Evolutionary conservation across 371 early-diverging fungal species (phyloP).

Genomic region (Rhizopus arrhizus): DNA sequence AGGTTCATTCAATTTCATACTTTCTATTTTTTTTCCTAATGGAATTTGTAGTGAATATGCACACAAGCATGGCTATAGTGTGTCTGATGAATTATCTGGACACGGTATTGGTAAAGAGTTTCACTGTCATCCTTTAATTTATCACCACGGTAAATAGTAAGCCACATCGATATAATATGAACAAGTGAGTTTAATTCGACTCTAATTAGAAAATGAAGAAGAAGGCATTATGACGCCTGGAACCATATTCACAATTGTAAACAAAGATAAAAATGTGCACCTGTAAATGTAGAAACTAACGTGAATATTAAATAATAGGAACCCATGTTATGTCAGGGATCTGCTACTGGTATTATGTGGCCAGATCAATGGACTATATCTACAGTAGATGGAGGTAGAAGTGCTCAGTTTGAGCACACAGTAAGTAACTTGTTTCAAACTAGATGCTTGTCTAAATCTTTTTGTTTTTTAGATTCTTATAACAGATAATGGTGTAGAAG

Average conservation of each 20-base stretch:
- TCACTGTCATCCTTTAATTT: conserved; percentile 64
- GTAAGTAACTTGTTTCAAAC: conserved; percentile 20
- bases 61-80: conserved; percentile 58
- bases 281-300: neutral
- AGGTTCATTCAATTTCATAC: conserved; percentile 36
- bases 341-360: conserved; percentile 70
- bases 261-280: neutral
- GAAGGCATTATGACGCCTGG: conserved; percentile 71
- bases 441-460: conserved; percentile 21
- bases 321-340: conserved; percentile 86
- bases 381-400: conserved; percentile 81
- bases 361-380: conserved; percentile 89
- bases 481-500: conserved; percentile 67
- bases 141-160: conserved; percentile 56
- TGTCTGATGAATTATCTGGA: conserved; percentile 81
- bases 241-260: conserved; percentile 83
- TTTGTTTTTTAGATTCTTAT: conserved; percentile 53
- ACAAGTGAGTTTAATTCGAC: neutral
- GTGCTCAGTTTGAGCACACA: conserved; percentile 77
- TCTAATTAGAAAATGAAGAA: conserved; percentile 52
- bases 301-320: conserved; percentile 28
- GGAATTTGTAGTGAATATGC: conserved; percentile 47
- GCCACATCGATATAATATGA: neutral
- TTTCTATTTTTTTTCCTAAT: neutral
- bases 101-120: conserved; percentile 85